Percentiles rank a stretch among this genome's conserved stretches.
phyloP scores from a whole-genome alignment of 2,329 filamentous ascomycete species.

The Scedosporium dehoogii region DNA sequence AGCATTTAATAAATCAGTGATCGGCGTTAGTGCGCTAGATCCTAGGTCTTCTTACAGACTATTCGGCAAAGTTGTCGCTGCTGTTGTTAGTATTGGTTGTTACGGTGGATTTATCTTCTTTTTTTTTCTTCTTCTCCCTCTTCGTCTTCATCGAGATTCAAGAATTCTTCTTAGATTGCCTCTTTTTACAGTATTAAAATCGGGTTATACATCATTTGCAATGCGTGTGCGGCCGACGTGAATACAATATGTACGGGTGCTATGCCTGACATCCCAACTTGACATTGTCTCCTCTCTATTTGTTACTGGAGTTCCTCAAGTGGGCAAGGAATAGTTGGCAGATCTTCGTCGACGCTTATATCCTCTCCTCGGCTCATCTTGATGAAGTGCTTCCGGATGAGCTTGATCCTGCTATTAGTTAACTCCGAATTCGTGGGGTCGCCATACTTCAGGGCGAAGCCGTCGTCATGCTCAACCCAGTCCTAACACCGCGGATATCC shows the following conservation, averaged over 20 bases:
- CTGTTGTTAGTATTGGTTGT: not conserved
- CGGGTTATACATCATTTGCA: too few relatives aligned
- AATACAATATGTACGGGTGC: too few relatives aligned
- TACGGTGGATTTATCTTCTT: not conserved
- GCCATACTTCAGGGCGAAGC: constrained; percentile 33
- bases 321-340: constrained; percentile 30
- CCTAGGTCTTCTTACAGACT: too few relatives aligned
- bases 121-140: not conserved
- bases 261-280: not conserved
- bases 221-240: too few relatives aligned
- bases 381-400: constrained; percentile 33
- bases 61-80: too few relatives aligned
- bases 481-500: constrained; percentile 15
- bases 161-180: not conserved
- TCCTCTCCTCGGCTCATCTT: constrained; percentile 25
- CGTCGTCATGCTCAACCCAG: constrained; percentile 32
- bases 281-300: not conserved
- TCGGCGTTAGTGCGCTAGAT: too few relatives aligned
- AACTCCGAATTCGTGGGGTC: constrained; percentile 29
- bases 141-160: not conserved
- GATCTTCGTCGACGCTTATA: constrained; percentile 20
- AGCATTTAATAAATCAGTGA: not conserved
- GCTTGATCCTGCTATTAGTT: constrained; percentile 25
- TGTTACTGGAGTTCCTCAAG: not conserved
- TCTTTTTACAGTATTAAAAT: not conserved